Conservation (phyloP, 495 filamentous ascomycete species). For the Xylaria cubensis region DNA sequence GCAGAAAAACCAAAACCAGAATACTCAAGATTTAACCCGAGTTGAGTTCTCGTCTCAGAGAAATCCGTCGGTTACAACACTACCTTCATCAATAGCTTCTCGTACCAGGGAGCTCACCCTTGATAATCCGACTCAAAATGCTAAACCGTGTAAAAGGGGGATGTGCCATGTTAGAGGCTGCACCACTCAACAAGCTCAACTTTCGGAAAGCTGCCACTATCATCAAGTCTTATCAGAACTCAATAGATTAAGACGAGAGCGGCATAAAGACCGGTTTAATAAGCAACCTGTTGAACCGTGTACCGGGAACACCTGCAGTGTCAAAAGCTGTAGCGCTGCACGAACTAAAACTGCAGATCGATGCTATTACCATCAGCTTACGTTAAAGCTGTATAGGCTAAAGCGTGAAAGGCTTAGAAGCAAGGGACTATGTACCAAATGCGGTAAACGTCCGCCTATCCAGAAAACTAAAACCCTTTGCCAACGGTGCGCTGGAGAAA, state of each 20-base stretch:
- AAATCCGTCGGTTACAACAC: background rate
- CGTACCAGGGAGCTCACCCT: background rate
- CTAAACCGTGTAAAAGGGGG: too few relatives aligned
- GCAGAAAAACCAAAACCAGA: background rate
- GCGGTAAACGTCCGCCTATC: too few relatives aligned
- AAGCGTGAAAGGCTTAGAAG: too few relatives aligned
- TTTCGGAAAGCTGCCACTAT: background rate
- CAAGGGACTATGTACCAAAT: too few relatives aligned
- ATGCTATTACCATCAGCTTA: background rate
- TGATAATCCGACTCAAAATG: background rate
- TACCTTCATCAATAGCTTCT: background rate
- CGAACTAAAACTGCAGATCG: background rate
- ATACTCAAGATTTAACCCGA: background rate
- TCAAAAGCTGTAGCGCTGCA: background rate
- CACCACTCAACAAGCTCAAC: background rate
- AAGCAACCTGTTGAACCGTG: too few relatives aligned
- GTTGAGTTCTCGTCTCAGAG: background rate
- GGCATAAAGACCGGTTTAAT: too few relatives aligned
- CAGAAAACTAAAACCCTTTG: too few relatives aligned
- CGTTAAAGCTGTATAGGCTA: too few relatives aligned
- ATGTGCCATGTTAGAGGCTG: background rate
- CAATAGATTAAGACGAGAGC: too few relatives aligned
- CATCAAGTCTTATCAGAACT: background rate
- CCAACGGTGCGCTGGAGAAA: too few relatives aligned
- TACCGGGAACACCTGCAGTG: background rate